A percentile compares a stretch with the other conserved stretches of the same genome.
phyloP scores from a whole-genome alignment of 331 rosid genomes.

The Dryas integrifolia region DNA sequence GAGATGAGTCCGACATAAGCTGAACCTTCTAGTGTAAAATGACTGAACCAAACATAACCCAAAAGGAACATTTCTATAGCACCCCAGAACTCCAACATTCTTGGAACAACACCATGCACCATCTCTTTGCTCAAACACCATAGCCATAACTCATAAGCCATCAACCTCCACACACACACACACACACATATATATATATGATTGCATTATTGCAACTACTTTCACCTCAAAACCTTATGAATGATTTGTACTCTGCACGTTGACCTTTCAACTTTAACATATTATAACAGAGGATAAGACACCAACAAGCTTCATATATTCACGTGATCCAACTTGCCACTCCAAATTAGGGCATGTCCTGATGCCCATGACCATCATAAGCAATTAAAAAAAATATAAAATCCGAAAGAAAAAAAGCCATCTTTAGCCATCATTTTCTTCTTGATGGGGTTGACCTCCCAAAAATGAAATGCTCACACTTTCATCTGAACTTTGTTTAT shows the following conservation, averaged over 20 bases:
- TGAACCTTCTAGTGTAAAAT: no score
- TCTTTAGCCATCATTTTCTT: no score
- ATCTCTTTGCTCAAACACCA: not conserved
- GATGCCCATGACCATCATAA: not conserved
- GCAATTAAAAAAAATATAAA: no score
- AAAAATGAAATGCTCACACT: not conserved
- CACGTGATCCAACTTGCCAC: slow-evolving; percentile 17
- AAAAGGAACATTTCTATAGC: no score
- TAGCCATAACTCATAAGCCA: not conserved
- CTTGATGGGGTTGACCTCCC: not conserved
- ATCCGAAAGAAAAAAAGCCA: no score
- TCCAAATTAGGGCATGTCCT: not conserved
- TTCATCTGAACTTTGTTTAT: no score
- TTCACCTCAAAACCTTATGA: no score
- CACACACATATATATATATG: no score
- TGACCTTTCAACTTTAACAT: not conserved
- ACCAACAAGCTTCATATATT: not conserved
- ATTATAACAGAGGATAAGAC: not conserved
- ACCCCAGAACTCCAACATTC: not conserved
- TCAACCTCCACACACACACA: not conserved
- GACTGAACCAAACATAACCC: no score
- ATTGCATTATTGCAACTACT: no score
- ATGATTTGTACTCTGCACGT: not conserved
- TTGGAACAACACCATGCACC: not conserved
- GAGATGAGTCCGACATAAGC: no score